Conservation (phyloP, 495 filamentous ascomycete species). For the Neurospora sp. region DNA sequence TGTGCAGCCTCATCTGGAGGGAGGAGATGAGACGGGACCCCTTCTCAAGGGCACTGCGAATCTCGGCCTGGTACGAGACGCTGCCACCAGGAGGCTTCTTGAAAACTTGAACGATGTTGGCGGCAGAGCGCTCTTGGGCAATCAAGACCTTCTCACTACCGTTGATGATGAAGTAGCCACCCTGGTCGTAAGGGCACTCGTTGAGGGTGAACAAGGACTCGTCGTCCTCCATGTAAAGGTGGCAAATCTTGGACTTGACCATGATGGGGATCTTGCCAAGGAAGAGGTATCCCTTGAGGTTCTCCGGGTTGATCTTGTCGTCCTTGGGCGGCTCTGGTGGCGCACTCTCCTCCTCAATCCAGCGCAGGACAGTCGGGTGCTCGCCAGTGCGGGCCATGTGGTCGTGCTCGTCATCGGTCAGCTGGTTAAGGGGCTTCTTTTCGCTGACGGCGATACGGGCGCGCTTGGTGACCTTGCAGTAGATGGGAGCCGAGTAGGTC, state of each 20-base stretch:
- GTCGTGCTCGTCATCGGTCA: constrained; percentile 49
- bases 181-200: constrained; percentile 96
- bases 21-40: constrained; percentile 88
- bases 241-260: constrained; percentile 91
- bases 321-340: constrained; percentile 12
- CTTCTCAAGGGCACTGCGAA: constrained; percentile 92
- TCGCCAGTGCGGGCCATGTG: constrained; percentile 37
- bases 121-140: constrained; percentile 92
- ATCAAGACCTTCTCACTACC: constrained; percentile 99
- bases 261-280: constrained; percentile 95
- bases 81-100: constrained; percentile 83
- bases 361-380: constrained; percentile 42
- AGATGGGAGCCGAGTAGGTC: constrained; percentile 87
- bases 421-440: constrained; percentile 47
- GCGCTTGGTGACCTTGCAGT: constrained; percentile 70
- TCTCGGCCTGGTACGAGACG: constrained; percentile 88
- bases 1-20: constrained; percentile 76
- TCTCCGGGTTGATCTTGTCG: constrained; percentile 8
- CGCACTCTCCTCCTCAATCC: constrained; percentile 45
- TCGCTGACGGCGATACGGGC: constrained; percentile 74
- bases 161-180: constrained; percentile 98
- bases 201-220: constrained; percentile 74
- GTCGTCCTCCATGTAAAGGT: constrained; percentile 69
- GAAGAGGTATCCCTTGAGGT: constrained; percentile 48
- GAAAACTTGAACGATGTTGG: constrained; percentile 98